Evolutionary conservation across 352 stramenopile species (phyloP), one percentile per base, ranked within the genome.

Genomic region (Thalassiosira hispida): DNA sequence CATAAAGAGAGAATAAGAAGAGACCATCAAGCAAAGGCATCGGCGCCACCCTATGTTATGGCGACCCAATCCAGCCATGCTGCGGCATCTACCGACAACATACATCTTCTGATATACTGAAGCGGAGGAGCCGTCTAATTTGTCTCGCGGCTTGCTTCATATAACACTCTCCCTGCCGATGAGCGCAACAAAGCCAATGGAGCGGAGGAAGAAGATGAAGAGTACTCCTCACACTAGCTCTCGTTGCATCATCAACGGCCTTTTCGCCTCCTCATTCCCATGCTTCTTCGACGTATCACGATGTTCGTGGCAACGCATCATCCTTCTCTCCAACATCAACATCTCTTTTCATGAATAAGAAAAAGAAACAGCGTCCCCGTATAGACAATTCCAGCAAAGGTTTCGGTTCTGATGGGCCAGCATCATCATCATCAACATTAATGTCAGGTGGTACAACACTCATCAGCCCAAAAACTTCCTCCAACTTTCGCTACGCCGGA

Each of bases 401-500:
- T 7, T 78, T 76, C 22, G 73, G 62, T 27, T 59, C 49, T 12
- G 77, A 44, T 20, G 59, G 35, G 16, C 65, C 77, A n/a, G 46
- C 67, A 38, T 57, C 62, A 4, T 9, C 47, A 11, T 62, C 47
- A n/a, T 61, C 65, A 29, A 63, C 56, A 7, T 14, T 40, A 42
- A 6, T 18, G 8, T 55, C 27, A 40, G 22, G 40, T 27, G 25
- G 18, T 8, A 14, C 53, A 11, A 70, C 56, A 38, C 33, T 76
- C 18, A 73, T 83, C 31, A 52, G 44, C 61, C 67, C 75, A 6
- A 84, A 79, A 71, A 75, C 47, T 31, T 40, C 53, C 0, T 14
- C 63, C 9, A 67, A 74, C 29, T 93, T 93, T 75, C 60, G 44
- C 9, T 94, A 92, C 60, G 82, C 88, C 9, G 86, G 88, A 22